A percentile compares a stretch with the other conserved stretches of the same genome.
phyloP scores from a whole-genome alignment of 169 alveolate species.

The Miamiensis avidus region DNA sequence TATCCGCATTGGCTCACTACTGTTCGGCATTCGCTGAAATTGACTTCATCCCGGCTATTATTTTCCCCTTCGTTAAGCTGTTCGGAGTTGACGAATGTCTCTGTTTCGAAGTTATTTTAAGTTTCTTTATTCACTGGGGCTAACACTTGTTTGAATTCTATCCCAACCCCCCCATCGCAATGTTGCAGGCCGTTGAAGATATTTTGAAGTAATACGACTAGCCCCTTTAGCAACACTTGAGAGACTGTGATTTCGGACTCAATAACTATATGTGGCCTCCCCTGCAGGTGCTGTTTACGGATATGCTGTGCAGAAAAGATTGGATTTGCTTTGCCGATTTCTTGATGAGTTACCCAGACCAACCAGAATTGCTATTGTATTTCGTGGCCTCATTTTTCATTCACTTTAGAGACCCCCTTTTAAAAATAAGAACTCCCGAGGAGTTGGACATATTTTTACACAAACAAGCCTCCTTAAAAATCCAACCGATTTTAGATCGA shows the following conservation, averaged over 20 bases:
- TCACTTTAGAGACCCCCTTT: constrained; percentile 40
- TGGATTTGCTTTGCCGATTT: constrained; percentile 65
- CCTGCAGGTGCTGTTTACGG: constrained; percentile 47
- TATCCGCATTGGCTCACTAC: constrained; percentile 58
- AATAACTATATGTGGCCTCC: constrained; percentile 56
- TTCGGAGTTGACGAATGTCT: constrained; percentile 58
- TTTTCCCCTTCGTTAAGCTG: constrained; percentile 60
- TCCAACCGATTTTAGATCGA: constrained; percentile 21
- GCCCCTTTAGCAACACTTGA: constrained; percentile 28
- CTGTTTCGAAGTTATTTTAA: constrained; percentile 51
- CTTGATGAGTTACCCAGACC: constrained; percentile 46
- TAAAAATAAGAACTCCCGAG: constrained; percentile 27
- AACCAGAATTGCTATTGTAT: constrained; percentile 46
- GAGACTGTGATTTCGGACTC: constrained; percentile 18
- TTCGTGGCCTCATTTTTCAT: constrained; percentile 48
- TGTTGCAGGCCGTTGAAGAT: constrained; percentile 41
- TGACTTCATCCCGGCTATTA: constrained; percentile 54
- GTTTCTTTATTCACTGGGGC: constrained; percentile 42
- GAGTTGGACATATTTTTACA: constrained; percentile 43
- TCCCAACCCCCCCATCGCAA: constrained; percentile 61
- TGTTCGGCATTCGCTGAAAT: constrained; percentile 59
- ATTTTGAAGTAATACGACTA: constrained; percentile 38
- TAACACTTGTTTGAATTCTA: constrained; percentile 50
- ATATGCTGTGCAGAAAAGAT: constrained; percentile 48
- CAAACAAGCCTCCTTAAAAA: constrained; percentile 26